Conservation (phyloP, 1,284 basidiomycete species). For the Sanguinoderma infundibulare region DNA sequence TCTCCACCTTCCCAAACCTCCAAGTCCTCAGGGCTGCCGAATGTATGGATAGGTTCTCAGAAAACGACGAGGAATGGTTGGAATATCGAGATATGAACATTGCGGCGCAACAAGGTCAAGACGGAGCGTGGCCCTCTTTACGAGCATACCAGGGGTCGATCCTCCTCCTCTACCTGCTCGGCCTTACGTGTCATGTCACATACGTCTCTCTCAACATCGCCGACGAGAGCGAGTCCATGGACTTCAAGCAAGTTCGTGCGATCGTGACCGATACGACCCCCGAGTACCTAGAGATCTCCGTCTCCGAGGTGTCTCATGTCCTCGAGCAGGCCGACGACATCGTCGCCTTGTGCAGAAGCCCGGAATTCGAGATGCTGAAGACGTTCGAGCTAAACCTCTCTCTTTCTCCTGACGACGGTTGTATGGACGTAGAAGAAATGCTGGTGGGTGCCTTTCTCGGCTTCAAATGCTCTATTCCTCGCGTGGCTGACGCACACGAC, state of each 20-base stretch:
- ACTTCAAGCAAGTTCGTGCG: neutral
- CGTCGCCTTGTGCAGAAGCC: neutral
- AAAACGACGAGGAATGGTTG: neutral
- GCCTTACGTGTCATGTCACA: neutral
- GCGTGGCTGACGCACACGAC: too few species aligned
- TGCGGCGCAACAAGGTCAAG: neutral
- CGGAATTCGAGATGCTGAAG: neutral
- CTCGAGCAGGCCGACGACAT: neutral
- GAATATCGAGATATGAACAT: neutral
- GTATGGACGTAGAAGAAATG: neutral
- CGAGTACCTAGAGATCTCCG: neutral
- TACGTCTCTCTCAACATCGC: neutral
- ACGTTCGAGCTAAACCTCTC: neutral
- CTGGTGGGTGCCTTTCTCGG: neutral
- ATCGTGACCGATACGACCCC: neutral
- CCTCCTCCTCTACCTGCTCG: constrained; percentile 1
- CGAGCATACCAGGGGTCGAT: neutral
- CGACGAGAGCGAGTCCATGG: neutral
- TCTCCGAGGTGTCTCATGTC: neutral
- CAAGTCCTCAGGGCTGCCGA: neutral
- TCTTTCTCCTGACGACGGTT: neutral
- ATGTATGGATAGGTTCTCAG: neutral
- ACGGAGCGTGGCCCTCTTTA: neutral
- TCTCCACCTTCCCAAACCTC: neutral
- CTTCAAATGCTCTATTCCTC: too few species aligned